Evolutionary conservation across 2,329 filamentous ascomycete genomes (phyloP).

Genomic region (Cladosporium austrohemisphaericum): DNA sequence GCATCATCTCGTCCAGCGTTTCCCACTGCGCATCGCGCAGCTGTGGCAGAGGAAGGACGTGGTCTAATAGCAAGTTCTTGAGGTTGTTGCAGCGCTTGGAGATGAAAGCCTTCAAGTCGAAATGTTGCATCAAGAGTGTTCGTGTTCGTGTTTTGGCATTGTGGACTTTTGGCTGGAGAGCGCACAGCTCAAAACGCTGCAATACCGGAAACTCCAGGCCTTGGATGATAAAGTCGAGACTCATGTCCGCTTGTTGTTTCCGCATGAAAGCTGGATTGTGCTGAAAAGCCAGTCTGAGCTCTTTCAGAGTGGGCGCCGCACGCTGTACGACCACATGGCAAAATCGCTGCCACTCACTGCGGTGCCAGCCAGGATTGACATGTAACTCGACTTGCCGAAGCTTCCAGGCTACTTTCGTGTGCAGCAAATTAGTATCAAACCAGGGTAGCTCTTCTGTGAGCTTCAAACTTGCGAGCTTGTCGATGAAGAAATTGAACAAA

Average conservation of each 20-base stretch:
- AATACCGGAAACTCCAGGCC: not conserved
- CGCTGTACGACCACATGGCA: not conserved
- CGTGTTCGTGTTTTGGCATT: no score
- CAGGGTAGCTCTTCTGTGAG: not conserved
- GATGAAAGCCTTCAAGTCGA: no score
- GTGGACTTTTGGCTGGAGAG: no score
- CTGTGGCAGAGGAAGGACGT: no score
- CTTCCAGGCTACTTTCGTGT: not conserved
- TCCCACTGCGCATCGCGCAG: no score
- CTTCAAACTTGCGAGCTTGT: not conserved
- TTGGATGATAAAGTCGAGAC: not conserved
- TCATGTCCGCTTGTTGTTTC: not conserved
- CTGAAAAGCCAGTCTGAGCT: not conserved
- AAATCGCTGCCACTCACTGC: not conserved
- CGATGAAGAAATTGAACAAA: not conserved
- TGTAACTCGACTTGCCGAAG: not conserved
- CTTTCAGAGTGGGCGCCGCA: not conserved
- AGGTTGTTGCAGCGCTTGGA: no score
- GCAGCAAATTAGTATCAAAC: not conserved
- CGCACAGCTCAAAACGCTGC: not conserved
- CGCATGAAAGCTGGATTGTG: not conserved
- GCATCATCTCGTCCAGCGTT: no score
- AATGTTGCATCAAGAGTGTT: no score
- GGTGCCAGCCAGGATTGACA: not conserved
- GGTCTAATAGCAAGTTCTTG: no score